Evolutionary conservation across 768 basidiomycete genomes (phyloP).

Genomic region (Lactarius hengduanensis): DNA sequence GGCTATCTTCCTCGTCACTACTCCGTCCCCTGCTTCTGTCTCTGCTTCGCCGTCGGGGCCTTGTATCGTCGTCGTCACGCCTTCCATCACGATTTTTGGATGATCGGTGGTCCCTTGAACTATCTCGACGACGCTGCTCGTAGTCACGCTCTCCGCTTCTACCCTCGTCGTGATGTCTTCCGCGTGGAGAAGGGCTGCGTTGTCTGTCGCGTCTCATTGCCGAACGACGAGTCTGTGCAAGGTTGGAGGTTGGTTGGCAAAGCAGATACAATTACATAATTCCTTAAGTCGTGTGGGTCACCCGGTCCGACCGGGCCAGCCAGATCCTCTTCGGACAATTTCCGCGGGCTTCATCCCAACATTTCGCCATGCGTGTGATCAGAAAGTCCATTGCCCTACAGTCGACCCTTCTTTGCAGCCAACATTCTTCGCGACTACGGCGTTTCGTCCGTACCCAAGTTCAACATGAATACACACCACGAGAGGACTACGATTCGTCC

Average conservation of each 20-base stretch:
- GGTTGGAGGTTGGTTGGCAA: not conserved
- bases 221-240: not conserved
- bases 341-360: not conserved
- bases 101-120: conserved; percentile 13
- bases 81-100: conserved; percentile 15
- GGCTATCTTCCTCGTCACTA: conserved; percentile 28
- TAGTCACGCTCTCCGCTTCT: conserved; percentile 7
- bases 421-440: conserved; percentile 8
- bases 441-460: conserved; percentile 27
- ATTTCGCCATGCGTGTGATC: conserved; percentile 10
- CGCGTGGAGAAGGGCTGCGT: conserved; percentile 23
- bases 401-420: not conserved
- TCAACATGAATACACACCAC: conserved; percentile 25
- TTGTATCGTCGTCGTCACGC: conserved; percentile 31
- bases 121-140: conserved; percentile 10
- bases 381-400: not conserved
- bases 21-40: conserved; percentile 38
- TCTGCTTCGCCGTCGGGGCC: conserved; percentile 31
- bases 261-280: not conserved
- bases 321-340: not conserved
- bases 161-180: not conserved
- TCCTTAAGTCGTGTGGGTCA: not conserved
- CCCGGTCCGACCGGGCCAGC: not conserved
- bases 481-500: conserved; percentile 20
- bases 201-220: conserved; percentile 16